Percentiles rank a stretch among this genome's conserved stretches.
phyloP scores from a whole-genome alignment of 2,329 filamentous ascomycete genomes.

The Trichoderma koningii region DNA sequence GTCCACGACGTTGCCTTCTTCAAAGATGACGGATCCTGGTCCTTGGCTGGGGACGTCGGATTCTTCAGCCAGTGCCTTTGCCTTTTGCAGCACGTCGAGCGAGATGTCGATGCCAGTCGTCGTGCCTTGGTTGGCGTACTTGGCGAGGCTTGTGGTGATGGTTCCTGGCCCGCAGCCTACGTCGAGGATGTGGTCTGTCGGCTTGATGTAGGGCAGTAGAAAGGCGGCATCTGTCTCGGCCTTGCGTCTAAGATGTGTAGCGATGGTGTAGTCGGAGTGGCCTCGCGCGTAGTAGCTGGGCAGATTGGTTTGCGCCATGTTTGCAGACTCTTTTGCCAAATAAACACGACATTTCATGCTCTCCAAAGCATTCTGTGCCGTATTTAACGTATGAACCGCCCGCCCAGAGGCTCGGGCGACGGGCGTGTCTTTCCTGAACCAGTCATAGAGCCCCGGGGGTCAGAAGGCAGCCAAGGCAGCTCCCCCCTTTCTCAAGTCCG shows the following conservation, averaged over 20 bases:
- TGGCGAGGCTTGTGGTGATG: conserved; percentile 7
- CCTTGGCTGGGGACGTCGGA: background rate
- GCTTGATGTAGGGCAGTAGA: background rate
- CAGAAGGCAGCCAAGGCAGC: background rate
- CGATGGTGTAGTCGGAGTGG: conserved; percentile 20
- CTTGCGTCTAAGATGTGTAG: conserved; percentile 8
- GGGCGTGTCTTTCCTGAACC: background rate
- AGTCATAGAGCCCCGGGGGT: background rate
- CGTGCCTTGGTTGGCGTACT: conserved; percentile 5
- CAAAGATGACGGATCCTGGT: conserved; percentile 6
- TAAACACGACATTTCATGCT: background rate
- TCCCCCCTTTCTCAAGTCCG: conserved; percentile 6
- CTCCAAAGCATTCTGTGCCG: background rate
- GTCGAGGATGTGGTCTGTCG: conserved; percentile 14
- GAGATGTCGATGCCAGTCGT: conserved; percentile 13
- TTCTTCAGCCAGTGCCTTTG: conserved; percentile 10
- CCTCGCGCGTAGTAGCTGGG: conserved; percentile 21
- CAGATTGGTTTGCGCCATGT: conserved; percentile 22
- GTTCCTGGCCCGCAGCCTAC: conserved; percentile 21
- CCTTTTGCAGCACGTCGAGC: conserved; percentile 4
- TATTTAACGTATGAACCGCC: background rate
- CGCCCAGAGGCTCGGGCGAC: background rate
- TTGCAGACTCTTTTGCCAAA: background rate
- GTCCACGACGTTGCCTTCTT: conserved; percentile 15
- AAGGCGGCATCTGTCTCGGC: conserved; percentile 15